phyloP scores from a whole-genome alignment of 2,329 filamentous ascomycete genomes.

The Hypoxylon sp. region DNA sequence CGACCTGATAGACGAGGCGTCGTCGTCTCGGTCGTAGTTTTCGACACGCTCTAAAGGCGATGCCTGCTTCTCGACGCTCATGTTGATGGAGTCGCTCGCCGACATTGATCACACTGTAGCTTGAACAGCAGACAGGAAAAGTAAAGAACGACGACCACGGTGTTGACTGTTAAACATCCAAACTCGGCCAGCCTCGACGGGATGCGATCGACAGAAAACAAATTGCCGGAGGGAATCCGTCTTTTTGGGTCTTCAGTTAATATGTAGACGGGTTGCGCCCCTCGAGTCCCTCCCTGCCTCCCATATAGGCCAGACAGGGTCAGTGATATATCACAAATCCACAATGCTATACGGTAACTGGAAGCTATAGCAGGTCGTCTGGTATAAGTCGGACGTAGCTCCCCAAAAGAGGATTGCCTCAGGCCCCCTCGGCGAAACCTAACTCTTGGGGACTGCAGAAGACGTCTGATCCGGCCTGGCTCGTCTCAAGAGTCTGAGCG shows the following conservation, averaged over 20 bases:
- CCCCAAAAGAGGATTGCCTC: constrained; percentile 4
- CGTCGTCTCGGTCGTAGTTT: constrained; percentile 35
- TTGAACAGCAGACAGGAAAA: constrained; percentile 4
- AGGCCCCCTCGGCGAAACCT: constrained; percentile 7
- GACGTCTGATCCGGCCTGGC: constrained; percentile 3
- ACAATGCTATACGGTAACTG: constrained; percentile 4
- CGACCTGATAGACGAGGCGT: constrained; percentile 47
- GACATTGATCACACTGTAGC: neutral
- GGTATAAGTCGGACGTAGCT: neutral
- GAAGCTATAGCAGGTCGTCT: neutral
- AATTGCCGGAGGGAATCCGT: constrained; percentile 1
- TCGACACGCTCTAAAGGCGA: constrained; percentile 22
- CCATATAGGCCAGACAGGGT: no score
- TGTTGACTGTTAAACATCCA: neutral
- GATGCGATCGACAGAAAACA: constrained; percentile 13
- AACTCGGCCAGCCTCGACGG: neutral
- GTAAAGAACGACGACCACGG: constrained; percentile 6
- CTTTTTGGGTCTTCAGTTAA: constrained; percentile 2
- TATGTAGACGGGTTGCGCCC: constrained; percentile 1
- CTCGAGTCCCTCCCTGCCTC: no score
- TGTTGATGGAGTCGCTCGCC: neutral
- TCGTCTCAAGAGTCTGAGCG: neutral
- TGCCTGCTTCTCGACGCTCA: constrained; percentile 14
- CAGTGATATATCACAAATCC: constrained; percentile 1
- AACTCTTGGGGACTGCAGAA: constrained; percentile 14